Evolutionary conservation across 1,284 basidiomycete species (phyloP).

Genomic region (Cutaneotrichosporon arboriforme): DNA sequence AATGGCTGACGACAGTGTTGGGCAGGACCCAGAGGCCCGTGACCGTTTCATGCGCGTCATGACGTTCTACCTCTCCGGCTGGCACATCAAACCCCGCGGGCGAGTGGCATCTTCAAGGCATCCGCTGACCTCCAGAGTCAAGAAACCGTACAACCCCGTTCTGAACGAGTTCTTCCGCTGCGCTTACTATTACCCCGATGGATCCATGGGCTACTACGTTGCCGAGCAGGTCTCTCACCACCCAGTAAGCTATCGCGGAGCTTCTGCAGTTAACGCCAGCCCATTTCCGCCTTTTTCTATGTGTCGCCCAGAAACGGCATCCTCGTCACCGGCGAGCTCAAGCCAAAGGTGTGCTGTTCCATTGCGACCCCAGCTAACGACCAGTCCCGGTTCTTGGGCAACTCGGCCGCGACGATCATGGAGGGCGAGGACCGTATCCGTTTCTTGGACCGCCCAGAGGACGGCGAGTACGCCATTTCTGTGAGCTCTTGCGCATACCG

Average conservation of each 20-base stretch:
- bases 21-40: constrained; percentile 61
- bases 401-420: constrained; percentile 91
- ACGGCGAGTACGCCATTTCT: constrained; percentile 57
- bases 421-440: constrained; percentile 88
- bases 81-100: constrained; percentile 99
- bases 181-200: constrained; percentile 86
- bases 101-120: constrained; percentile 14
- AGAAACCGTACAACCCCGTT: constrained; percentile 99
- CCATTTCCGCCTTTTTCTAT: constrained; percentile 95
- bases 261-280: constrained; percentile 41
- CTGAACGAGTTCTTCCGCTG: constrained; percentile 98
- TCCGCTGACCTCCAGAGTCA: constrained; percentile 55
- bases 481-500: background rate
- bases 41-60: constrained; percentile 88
- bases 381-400: constrained; percentile 84
- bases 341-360: constrained; percentile 60
- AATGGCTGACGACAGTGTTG: constrained; percentile 24
- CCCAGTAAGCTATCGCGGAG: constrained; percentile 31
- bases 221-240: constrained; percentile 74
- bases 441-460: constrained; percentile 71
- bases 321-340: constrained; percentile 82
- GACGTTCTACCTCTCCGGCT: constrained; percentile 95
- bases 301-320: constrained; percentile 80
- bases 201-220: constrained; percentile 90
- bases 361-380: background rate